phyloP scores from a whole-genome alignment of 2,329 filamentous ascomycete species.

The Chaetomiaceae sp. region DNA sequence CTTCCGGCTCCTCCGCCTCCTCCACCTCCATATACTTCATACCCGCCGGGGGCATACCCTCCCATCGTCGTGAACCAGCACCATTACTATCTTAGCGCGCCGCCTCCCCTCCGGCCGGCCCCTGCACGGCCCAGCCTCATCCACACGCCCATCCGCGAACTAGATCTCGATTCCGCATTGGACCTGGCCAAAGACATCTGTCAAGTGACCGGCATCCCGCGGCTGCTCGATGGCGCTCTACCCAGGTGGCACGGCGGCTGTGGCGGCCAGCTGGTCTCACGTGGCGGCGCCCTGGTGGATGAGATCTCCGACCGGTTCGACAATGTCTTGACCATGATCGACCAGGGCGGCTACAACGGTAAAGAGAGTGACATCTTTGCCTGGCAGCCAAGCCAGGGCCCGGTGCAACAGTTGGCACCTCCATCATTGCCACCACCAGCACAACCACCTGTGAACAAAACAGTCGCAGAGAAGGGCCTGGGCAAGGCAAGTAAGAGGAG shows the following conservation, averaged over 20 bases:
- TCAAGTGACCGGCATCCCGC: constrained; percentile 29
- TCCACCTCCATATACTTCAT: constrained; percentile 25
- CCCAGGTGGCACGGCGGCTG: constrained; percentile 38
- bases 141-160: constrained; percentile 28
- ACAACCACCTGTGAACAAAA: neutral
- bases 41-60: constrained; percentile 24
- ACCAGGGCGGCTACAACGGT: constrained; percentile 51
- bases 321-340: constrained; percentile 64
- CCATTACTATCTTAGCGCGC: constrained; percentile 41
- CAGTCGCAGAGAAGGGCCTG: constrained; percentile 11
- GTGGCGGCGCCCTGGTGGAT: constrained; percentile 47
- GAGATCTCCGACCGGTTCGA: constrained; percentile 58
- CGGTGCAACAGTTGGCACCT: neutral
- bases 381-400: constrained; percentile 28
- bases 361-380: constrained; percentile 50
- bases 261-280: constrained; percentile 39
- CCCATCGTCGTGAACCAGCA: constrained; percentile 48
- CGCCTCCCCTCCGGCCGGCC: neutral
- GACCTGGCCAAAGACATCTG: constrained; percentile 39
- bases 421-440: no score
- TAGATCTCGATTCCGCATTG: constrained; percentile 36
- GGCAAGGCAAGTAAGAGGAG: constrained; percentile 27
- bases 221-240: constrained; percentile 39
- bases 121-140: constrained; percentile 15
- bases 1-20: constrained; percentile 20